Percentiles rank a stretch among this genome's conserved stretches.
Conservation (phyloP, 129 eudicot species). For the Cynara cardunculus region DNA sequence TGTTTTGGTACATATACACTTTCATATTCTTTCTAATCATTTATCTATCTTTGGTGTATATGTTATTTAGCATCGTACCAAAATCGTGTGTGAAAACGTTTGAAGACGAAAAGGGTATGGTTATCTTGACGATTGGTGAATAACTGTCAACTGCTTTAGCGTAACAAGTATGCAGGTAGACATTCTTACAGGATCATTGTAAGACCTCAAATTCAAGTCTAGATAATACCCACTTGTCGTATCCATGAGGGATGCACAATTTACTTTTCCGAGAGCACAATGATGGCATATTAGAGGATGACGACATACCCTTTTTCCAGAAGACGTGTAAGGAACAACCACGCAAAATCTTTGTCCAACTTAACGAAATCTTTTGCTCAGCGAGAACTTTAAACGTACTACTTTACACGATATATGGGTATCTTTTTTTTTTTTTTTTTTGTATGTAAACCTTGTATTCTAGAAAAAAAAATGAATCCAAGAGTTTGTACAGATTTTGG, state of each 20-base stretch:
- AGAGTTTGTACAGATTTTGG: neutral
- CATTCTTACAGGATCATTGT: no score
- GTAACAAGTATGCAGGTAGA: neutral
- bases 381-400: neutral
- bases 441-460: neutral
- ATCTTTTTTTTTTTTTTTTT: neutral
- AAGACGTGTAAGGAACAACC: neutral
- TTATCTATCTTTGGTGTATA: conserved; percentile 1
- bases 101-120: neutral
- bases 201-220: no score
- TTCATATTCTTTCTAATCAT: conserved; percentile 15
- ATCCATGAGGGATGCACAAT: neutral
- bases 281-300: neutral
- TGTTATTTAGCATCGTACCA: neutral
- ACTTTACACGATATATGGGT: neutral
- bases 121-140: neutral
- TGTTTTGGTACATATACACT: conserved; percentile 12
- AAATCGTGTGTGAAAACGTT: neutral
- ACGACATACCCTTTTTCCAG: neutral
- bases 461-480: neutral
- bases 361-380: neutral
- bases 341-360: neutral
- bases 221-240: neutral
- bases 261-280: neutral
- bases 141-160: neutral